Percentiles rank a stretch among this genome's conserved stretches.
Conservation (phyloP, 768 basidiomycete species). For the Pilatotrama ljubarskyi region DNA sequence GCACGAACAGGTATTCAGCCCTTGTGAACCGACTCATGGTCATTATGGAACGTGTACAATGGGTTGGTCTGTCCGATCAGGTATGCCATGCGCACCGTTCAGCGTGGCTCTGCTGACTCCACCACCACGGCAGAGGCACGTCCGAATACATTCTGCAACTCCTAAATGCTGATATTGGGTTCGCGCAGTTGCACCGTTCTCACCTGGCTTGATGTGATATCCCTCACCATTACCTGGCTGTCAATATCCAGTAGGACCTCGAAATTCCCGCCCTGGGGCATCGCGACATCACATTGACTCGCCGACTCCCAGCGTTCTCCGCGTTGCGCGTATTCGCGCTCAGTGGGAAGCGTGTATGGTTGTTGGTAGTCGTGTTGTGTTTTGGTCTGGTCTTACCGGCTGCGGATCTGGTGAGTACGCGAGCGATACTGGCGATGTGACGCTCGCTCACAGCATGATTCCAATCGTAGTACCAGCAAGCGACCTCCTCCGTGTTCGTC, state of each 20-base stretch:
- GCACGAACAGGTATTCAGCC: neutral
- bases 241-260: neutral
- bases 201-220: neutral
- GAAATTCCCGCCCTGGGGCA: neutral
- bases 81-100: neutral
- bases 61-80: neutral
- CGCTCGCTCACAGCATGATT: no score
- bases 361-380: neutral
- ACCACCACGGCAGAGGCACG: neutral
- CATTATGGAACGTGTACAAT: neutral
- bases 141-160: neutral
- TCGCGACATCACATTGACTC: neutral
- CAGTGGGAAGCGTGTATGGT: constrained; percentile 2
- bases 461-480: no score
- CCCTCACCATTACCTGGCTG: neutral
- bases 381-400: neutral
- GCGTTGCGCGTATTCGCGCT: constrained; percentile 4
- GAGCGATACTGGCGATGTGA: no score
- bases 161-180: neutral
- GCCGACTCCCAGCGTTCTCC: neutral
- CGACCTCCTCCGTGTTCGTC: no score
- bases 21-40: neutral
- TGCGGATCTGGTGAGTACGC: neutral
- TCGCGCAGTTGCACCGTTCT: neutral
- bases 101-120: neutral